Conservation (phyloP, 768 basidiomycete species). For the Favolaschia claudopus region DNA sequence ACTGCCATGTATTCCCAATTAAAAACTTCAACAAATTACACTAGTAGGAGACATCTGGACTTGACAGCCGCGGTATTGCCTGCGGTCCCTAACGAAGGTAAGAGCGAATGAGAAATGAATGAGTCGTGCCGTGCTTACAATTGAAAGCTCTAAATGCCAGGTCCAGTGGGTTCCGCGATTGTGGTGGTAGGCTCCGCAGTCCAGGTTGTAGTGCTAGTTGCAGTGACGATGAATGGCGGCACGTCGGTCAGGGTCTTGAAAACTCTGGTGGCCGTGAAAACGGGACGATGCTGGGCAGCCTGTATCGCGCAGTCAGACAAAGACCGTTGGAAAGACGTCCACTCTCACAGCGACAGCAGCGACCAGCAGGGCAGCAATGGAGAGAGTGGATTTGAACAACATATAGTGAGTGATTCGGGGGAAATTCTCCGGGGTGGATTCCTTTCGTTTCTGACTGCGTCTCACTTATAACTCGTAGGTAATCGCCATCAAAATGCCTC, state of each 20-base stretch:
- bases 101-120: too few species aligned
- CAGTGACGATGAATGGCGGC: neutral
- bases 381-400: slow-evolving; percentile 4
- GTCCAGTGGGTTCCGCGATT: neutral
- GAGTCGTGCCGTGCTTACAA: too few species aligned
- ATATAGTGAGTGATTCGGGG: neutral
- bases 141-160: neutral
- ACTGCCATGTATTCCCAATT: too few species aligned
- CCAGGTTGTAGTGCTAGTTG: neutral
- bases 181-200: slow-evolving; percentile 2
- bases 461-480: neutral
- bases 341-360: neutral
- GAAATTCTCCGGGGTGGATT: too few species aligned
- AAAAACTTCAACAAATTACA: too few species aligned
- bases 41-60: too few species aligned
- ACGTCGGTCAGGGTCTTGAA: slow-evolving; percentile 6
- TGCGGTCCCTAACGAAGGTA: too few species aligned
- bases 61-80: too few species aligned
- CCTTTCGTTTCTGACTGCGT: neutral
- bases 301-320: neutral
- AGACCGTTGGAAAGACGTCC: too few species aligned
- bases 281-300: neutral
- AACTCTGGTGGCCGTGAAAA: slow-evolving; percentile 11
- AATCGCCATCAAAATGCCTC: too few species aligned
- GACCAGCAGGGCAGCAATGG: neutral